Conservation (phyloP, 2,329 filamentous ascomycete genomes). For the Fusarium neocosmosporiellum region DNA sequence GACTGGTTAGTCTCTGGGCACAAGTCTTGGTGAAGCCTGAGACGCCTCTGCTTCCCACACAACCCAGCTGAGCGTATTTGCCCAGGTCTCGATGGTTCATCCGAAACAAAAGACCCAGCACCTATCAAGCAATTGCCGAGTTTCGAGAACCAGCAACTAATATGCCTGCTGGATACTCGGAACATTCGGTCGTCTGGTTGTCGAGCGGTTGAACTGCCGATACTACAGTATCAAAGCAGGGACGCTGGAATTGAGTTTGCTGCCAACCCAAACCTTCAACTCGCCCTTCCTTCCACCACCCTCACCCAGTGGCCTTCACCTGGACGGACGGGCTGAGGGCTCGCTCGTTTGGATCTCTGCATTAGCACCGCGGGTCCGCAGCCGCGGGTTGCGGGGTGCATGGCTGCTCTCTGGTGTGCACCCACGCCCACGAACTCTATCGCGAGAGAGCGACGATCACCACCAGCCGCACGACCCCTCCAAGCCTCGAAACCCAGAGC, state of each 20-base stretch:
- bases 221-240: background rate
- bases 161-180: background rate
- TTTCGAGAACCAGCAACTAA: background rate
- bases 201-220: constrained; percentile 18
- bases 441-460: constrained; percentile 13
- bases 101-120: background rate
- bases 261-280: constrained; percentile 17
- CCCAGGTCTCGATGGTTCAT: background rate
- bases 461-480: background rate
- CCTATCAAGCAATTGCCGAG: background rate
- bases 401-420: constrained; percentile 12
- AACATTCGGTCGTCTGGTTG: background rate
- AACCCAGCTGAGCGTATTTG: background rate
- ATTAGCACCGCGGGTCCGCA: constrained; percentile 26
- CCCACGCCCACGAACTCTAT: constrained; percentile 35
- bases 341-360: constrained; percentile 11
- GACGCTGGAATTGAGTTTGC: constrained; percentile 5
- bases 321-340: background rate
- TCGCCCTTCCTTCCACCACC: background rate
- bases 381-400: constrained; percentile 35
- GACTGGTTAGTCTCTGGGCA: background rate
- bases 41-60: background rate
- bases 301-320: background rate
- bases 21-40: background rate
- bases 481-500: constrained; percentile 8